A percentile compares a stretch with the other conserved stretches of the same genome.
Evolutionary conservation across 192 early-diverging fungal genomes (phyloP).

Genomic region (Podochytrium sp.): DNA sequence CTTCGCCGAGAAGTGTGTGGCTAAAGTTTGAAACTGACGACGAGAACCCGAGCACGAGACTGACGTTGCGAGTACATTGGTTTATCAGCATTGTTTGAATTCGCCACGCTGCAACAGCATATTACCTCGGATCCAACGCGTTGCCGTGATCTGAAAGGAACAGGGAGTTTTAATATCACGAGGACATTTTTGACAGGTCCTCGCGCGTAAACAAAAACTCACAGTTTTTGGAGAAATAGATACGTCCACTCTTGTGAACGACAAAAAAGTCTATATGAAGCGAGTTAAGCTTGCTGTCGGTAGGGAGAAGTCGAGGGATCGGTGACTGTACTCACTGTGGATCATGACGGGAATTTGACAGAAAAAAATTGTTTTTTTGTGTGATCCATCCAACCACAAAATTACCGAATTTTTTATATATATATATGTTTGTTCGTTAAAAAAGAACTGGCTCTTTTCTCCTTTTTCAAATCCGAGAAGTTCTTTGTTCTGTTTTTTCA

Average conservation of each 20-base stretch:
- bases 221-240: constrained; percentile 57
- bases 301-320: too few relatives aligned
- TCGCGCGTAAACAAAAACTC: constrained; percentile 14
- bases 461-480: too few relatives aligned
- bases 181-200: background rate
- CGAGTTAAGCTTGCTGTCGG: too few relatives aligned
- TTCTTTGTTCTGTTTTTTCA: too few relatives aligned
- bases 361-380: too few relatives aligned
- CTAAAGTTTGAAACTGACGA: constrained; percentile 65
- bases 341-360: too few relatives aligned
- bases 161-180: background rate
- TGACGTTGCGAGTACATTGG: constrained; percentile 9
- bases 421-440: too few relatives aligned
- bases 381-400: too few relatives aligned
- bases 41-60: constrained; percentile 63
- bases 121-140: constrained; percentile 50
- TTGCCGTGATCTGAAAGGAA: constrained; percentile 51
- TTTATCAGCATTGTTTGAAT: background rate
- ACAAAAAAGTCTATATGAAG: constrained; percentile 57
- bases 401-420: too few relatives aligned
- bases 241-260: constrained; percentile 50
- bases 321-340: too few relatives aligned
- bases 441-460: too few relatives aligned
- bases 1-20: constrained; percentile 57
- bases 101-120: background rate